phyloP scores from a whole-genome alignment of 306 rosid genomes.

The Luffa acutangula region DNA sequence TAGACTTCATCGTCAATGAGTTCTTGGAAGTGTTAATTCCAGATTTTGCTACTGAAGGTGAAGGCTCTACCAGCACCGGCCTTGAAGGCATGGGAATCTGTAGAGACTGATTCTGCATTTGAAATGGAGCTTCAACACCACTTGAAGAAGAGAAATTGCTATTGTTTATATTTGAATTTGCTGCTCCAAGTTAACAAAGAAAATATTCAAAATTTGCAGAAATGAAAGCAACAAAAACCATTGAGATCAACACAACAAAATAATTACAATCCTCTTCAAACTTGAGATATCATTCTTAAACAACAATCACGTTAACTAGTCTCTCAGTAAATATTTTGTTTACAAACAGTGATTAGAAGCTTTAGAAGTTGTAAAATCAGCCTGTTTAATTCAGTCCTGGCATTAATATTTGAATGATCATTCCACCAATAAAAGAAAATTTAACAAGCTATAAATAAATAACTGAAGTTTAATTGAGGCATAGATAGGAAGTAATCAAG shows the following conservation, averaged over 20 bases:
- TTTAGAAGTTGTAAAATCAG: background rate
- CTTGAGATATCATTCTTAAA: background rate
- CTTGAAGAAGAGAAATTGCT: background rate
- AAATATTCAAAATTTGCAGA: background rate
- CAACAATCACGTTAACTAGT: background rate
- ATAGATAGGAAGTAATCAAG: background rate
- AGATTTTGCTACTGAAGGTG: conserved; percentile 28
- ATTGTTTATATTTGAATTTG: background rate
- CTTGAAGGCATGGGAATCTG: conserved; percentile 17
- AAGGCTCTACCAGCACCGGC: conserved; percentile 18
- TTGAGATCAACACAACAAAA: background rate
- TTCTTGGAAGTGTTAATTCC: conserved; percentile 22
- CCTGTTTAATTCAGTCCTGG: background rate
- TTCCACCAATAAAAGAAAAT: background rate
- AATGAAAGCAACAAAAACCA: background rate
- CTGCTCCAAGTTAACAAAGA: background rate
- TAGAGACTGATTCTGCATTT: conserved; percentile 31
- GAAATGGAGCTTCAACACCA: conserved; percentile 23
- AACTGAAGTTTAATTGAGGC: background rate
- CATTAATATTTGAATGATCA: background rate
- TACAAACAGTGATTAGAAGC: background rate
- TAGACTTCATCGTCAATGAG: conserved; percentile 27
- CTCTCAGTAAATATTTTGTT: background rate
- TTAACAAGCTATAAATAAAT: background rate
- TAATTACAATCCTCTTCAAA: background rate